phyloP scores from a whole-genome alignment of 306 rosid species.

The Canavalia gladiata region DNA sequence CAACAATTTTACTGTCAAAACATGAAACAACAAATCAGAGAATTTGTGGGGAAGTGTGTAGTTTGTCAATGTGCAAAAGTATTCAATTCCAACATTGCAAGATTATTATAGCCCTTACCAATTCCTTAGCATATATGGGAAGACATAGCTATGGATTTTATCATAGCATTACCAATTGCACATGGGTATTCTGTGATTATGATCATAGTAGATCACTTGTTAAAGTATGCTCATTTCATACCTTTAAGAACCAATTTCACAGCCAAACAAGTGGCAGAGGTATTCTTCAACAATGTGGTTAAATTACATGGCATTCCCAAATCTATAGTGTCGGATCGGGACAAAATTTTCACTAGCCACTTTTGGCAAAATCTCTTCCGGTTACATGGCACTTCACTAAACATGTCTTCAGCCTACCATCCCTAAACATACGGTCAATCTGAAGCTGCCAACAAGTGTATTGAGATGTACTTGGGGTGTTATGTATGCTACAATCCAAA shows the following conservation, averaged over 20 bases:
- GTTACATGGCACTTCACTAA: not conserved
- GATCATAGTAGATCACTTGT: not conserved
- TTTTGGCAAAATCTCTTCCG: not conserved
- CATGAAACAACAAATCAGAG: too few relatives aligned
- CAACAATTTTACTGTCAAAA: too few relatives aligned
- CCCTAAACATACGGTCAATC: too few relatives aligned
- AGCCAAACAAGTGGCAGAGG: not conserved
- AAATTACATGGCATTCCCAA: not conserved
- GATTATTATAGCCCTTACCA: not conserved
- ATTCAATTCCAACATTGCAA: not conserved
- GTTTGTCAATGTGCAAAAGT: too few relatives aligned
- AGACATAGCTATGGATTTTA: not conserved
- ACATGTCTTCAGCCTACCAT: not conserved
- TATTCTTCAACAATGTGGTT: not conserved
- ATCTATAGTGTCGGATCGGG: not conserved
- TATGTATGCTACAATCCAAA: not conserved
- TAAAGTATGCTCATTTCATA: not conserved
- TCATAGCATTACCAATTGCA: not conserved
- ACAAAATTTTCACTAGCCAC: not conserved
- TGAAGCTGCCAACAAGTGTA: not conserved
- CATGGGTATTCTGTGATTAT: not conserved
- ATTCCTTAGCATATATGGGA: not conserved
- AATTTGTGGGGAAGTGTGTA: too few relatives aligned
- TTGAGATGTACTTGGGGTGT: not conserved
- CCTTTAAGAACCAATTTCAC: not conserved